Evolutionary conservation across 2,329 filamentous ascomycete species (phyloP).

Genomic region (Elsinoe arachidis): DNA sequence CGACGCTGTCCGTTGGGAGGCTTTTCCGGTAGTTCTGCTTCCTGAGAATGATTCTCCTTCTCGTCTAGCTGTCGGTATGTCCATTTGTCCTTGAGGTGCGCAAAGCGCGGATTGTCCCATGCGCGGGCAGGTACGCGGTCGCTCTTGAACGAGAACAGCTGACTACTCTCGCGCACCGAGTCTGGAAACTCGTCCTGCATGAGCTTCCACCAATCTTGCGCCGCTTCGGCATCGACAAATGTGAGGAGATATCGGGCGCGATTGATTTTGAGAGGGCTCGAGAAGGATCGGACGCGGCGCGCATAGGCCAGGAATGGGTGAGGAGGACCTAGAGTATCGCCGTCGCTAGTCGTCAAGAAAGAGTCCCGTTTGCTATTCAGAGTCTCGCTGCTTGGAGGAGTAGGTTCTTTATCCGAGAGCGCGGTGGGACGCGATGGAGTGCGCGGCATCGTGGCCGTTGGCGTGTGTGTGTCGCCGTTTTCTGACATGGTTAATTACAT

Average conservation of each 20-base stretch:
- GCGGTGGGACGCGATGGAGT: slow-evolving; percentile 9
- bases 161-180: slow-evolving; percentile 23
- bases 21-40: slow-evolving; percentile 7
- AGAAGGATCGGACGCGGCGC: slow-evolving; percentile 16
- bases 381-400: slow-evolving; percentile 11
- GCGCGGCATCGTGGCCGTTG: slow-evolving; percentile 10
- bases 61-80: slow-evolving; percentile 25
- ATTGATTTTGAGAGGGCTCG: slow-evolving; percentile 16
- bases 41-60: slow-evolving; percentile 18
- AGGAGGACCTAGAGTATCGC: slow-evolving; percentile 10
- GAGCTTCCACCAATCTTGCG: slow-evolving; percentile 27
- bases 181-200: slow-evolving; percentile 25
- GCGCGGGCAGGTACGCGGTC: slow-evolving; percentile 22
- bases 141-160: slow-evolving; percentile 26
- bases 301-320: slow-evolving; percentile 16
- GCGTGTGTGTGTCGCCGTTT: slow-evolving; percentile 5
- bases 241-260: slow-evolving; percentile 26
- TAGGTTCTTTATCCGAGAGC: slow-evolving; percentile 7
- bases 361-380: slow-evolving; percentile 2
- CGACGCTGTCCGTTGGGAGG: background rate
- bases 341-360: slow-evolving; percentile 7
- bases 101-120: slow-evolving; percentile 24
- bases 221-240: slow-evolving; percentile 24
- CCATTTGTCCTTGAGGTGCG: slow-evolving; percentile 26
- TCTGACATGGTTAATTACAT: slow-evolving; percentile 11